These are phyloP conservation scores for Suhomyces wounanorum DNA, from an alignment of 1,139 yeast genomes.

Conservation along the genomic window DNA sequence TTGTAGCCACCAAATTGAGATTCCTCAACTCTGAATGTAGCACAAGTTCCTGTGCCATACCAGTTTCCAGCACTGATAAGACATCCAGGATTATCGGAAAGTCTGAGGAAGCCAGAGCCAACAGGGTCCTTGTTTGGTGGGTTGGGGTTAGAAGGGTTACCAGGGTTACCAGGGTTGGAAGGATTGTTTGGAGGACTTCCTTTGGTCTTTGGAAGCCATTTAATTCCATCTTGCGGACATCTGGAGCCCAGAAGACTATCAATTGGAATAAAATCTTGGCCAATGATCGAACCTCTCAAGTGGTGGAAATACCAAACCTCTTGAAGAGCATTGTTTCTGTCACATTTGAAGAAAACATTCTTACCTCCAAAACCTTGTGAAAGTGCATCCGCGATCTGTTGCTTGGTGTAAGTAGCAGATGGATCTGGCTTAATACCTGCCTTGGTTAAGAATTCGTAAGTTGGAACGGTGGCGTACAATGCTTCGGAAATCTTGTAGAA, in stretches of 20 bases:
- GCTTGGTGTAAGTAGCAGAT: slow-evolving; percentile 60
- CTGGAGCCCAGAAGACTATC: slow-evolving; percentile 56
- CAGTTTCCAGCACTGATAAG: slow-evolving; percentile 83
- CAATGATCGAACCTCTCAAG: slow-evolving; percentile 70
- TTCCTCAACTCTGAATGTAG: slow-evolving; percentile 56
- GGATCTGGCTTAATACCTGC: slow-evolving; percentile 73
- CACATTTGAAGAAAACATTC: slow-evolving; percentile 72
- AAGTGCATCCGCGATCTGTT: slow-evolving; percentile 67
- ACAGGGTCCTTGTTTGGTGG: slow-evolving; percentile 27
- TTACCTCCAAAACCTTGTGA: slow-evolving; percentile 56
- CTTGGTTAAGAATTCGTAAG: slow-evolving; percentile 63
- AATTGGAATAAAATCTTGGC: slow-evolving; percentile 66
- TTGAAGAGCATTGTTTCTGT: slow-evolving; percentile 63
- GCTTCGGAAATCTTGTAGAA: slow-evolving; percentile 69
- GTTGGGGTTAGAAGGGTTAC: slow-evolving; percentile 25
- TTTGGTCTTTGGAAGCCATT: slow-evolving; percentile 66
- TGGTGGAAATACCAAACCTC: slow-evolving; percentile 93
- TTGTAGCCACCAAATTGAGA: slow-evolving; percentile 74
- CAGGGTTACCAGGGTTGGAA: not conserved
- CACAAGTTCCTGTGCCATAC: slow-evolving; percentile 85
- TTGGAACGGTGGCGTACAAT: slow-evolving; percentile 65
- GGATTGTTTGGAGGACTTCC: not conserved
- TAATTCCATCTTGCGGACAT: slow-evolving; percentile 74
- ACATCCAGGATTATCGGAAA: slow-evolving; percentile 67
- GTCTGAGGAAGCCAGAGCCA: slow-evolving; percentile 45